Percentiles rank a stretch among this genome's conserved stretches.
These are phyloP conservation scores for Nyctanthes arbortristis DNA, from an alignment of 257 asterid genomes.

Conservation along the genomic window DNA sequence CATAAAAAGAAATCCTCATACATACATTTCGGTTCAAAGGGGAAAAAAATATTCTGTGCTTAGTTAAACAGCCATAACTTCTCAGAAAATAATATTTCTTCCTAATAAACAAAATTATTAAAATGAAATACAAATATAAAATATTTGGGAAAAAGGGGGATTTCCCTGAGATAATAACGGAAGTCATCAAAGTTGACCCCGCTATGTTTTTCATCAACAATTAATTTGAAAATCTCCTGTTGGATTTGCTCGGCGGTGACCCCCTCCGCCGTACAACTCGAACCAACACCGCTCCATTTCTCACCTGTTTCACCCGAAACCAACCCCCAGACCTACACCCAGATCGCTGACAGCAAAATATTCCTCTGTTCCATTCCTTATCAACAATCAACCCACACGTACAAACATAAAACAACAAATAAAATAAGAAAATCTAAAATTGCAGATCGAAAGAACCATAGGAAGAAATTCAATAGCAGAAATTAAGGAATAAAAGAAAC, in stretches of 20 bases:
- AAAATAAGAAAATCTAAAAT: no score
- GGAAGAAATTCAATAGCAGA: no score
- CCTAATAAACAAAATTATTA: not conserved
- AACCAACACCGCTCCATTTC: conserved; percentile 45
- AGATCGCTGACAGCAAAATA: conserved; percentile 74
- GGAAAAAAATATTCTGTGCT: not conserved
- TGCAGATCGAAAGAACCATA: no score
- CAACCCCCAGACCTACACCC: conserved; percentile 88
- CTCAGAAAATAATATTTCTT: not conserved
- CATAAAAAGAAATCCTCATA: no score
- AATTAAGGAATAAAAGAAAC: no score
- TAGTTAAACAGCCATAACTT: not conserved
- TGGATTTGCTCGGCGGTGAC: conserved; percentile 59
- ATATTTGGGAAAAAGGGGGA: not conserved
- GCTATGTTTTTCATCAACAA: conserved; percentile 61
- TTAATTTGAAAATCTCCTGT: conserved; percentile 58
- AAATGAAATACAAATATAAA: not conserved
- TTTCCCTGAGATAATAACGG: conserved; percentile 85
- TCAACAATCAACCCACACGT: conserved; percentile 12
- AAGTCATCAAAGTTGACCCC: conserved; percentile 62
- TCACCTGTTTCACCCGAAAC: conserved; percentile 70
- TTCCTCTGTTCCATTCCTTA: conserved; percentile 79
- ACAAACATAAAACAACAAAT: not conserved
- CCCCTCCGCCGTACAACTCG: conserved; percentile 38
- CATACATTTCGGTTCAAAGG: no score